Percentiles rank a stretch among this genome's conserved stretches.
Conservation (phyloP, 805 yeast genomes). For the Barnettozyma salicaria region DNA sequence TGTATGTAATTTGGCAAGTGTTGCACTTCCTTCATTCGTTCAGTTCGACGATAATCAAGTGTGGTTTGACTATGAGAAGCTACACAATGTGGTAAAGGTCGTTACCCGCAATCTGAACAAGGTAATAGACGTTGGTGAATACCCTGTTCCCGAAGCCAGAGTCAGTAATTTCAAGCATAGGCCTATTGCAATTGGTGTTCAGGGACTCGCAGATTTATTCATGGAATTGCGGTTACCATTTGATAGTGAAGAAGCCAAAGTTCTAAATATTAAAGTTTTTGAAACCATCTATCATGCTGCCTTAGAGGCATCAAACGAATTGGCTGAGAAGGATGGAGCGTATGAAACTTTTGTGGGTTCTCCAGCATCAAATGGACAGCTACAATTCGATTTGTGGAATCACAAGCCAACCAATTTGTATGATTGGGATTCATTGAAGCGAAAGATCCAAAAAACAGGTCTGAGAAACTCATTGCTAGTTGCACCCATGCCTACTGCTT, state of each 20-base stretch:
- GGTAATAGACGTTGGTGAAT: conserved; percentile 75
- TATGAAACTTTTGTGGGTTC: conserved; percentile 76
- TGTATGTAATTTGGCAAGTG: conserved; percentile 89
- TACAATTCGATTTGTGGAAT: conserved; percentile 87
- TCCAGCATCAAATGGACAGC: conserved; percentile 80
- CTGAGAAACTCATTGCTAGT: conserved; percentile 81
- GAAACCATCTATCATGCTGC: conserved; percentile 96
- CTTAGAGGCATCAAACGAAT: conserved; percentile 76
- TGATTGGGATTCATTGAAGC: conserved; percentile 78
- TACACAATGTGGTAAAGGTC: conserved; percentile 74
- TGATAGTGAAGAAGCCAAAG: conserved; percentile 70
- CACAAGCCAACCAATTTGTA: conserved; percentile 69
- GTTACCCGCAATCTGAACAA: conserved; percentile 70
- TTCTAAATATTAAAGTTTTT: conserved; percentile 73
- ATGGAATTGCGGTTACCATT: conserved; percentile 74
- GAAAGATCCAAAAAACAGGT: conserved; percentile 55
- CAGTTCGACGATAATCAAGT: conserved; percentile 35
- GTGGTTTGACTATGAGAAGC: conserved; percentile 61
- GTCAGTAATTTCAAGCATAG: conserved; percentile 72
- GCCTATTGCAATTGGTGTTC: conserved; percentile 93
- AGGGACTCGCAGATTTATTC: conserved; percentile 88
- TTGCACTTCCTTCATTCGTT: conserved; percentile 81
- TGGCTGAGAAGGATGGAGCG: conserved; percentile 63
- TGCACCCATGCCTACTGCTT: conserved; percentile 98
- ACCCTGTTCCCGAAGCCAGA: conserved; percentile 74